Evolutionary conservation across 345 rosid genomes (phyloP).

Genomic region (Erysimum cheiranthoides): DNA sequence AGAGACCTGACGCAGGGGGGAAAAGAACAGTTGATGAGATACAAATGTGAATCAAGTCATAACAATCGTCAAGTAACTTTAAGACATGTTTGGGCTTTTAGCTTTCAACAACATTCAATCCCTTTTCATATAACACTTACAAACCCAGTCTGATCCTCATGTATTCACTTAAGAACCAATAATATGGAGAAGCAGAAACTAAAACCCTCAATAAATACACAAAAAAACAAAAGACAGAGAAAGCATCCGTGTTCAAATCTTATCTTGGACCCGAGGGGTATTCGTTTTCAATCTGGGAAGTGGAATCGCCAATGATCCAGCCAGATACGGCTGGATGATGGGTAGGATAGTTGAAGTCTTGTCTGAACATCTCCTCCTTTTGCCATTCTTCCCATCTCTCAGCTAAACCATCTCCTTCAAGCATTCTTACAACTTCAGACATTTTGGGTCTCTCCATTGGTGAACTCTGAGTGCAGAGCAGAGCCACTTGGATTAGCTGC

Average conservation of each 20-base stretch:
- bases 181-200: constrained; percentile 34
- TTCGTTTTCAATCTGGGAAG: constrained; percentile 47
- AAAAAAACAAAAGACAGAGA: neutral
- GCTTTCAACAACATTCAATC: constrained; percentile 44
- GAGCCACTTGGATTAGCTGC: constrained; percentile 92
- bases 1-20: neutral
- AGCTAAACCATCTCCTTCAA: constrained; percentile 97
- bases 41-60: constrained; percentile 17
- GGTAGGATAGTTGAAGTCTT: constrained; percentile 45
- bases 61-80: constrained; percentile 20
- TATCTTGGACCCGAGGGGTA: constrained; percentile 51
- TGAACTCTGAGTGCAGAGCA: constrained; percentile 86
- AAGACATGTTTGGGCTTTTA: constrained; percentile 32
- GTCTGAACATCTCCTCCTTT: constrained; percentile 65
- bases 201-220: constrained; percentile 43
- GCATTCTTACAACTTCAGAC: constrained; percentile 98
- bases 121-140: constrained; percentile 38
- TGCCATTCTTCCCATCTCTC: constrained; percentile 99
- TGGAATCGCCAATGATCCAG: constrained; percentile 46
- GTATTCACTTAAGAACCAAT: constrained; percentile 44
- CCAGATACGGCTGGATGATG: constrained; percentile 31
- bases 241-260: constrained; percentile 21
- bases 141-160: constrained; percentile 40
- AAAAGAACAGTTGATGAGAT: constrained; percentile 13
- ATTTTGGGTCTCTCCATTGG: constrained; percentile 93